These are phyloP conservation scores for Lachancea mirantina DNA, from an alignment of 805 yeast species.

Conservation along the genomic window DNA sequence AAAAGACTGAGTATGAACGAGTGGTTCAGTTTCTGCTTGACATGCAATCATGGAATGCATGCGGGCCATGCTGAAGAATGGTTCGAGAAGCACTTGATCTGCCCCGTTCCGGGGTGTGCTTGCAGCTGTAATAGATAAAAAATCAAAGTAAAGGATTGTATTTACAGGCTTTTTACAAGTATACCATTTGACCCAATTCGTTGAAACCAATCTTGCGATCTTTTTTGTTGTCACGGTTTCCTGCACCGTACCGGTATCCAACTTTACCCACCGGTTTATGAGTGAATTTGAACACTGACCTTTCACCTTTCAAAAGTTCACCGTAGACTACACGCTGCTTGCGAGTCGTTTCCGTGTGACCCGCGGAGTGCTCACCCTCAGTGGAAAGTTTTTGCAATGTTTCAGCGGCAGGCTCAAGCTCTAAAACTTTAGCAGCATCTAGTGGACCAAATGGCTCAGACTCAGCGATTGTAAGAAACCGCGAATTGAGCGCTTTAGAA, in stretches of 20 bases:
- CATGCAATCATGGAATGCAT: conserved; percentile 91
- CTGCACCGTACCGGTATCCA: conserved; percentile 88
- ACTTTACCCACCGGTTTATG: conserved; percentile 75
- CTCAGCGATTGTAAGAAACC: conserved; percentile 86
- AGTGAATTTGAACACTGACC: conserved; percentile 64
- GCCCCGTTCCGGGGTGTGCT: conserved; percentile 91
- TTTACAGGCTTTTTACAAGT: conserved; percentile 15
- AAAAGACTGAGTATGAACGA: conserved; percentile 42
- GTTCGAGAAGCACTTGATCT: conserved; percentile 79
- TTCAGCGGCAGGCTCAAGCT: conserved; percentile 78
- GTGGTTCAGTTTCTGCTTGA: conserved; percentile 88
- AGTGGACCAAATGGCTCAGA: conserved; percentile 93
- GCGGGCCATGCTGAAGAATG: conserved; percentile 95
- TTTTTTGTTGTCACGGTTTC: conserved; percentile 80
- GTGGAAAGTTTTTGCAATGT: conserved; percentile 64
- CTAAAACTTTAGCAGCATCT: conserved; percentile 83
- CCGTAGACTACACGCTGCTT: conserved; percentile 44
- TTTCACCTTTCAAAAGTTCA: conserved; percentile 59
- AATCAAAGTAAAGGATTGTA: not conserved
- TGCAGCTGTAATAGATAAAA: conserved; percentile 66
- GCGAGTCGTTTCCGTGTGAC: conserved; percentile 20
- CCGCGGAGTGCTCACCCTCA: conserved; percentile 44
- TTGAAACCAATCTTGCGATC: conserved; percentile 71
- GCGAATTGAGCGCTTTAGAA: conserved; percentile 67
- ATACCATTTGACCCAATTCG: conserved; percentile 51